These are phyloP conservation scores for Microdochium bolleyi DNA, from an alignment of 2,329 filamentous ascomycete genomes.

Conservation along the genomic window DNA sequence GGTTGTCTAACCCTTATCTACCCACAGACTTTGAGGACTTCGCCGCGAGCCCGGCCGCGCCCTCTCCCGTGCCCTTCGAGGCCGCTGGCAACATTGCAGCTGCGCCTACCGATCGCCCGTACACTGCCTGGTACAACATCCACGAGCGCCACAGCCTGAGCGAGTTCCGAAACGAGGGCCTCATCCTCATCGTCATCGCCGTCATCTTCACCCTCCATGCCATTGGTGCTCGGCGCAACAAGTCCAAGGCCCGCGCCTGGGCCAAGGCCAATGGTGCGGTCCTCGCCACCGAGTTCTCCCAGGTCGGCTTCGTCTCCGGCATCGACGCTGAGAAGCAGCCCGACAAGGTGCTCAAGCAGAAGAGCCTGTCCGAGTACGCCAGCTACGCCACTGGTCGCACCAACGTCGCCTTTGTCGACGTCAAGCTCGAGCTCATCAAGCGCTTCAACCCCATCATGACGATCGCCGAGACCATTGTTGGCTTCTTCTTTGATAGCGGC, in stretches of 20 bases:
- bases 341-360: slow-evolving; percentile 69
- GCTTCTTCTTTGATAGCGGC: slow-evolving; percentile 76
- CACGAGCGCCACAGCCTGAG: slow-evolving; percentile 79
- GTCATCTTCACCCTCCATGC: slow-evolving; percentile 73
- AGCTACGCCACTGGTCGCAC: slow-evolving; percentile 86
- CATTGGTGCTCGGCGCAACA: slow-evolving; percentile 74
- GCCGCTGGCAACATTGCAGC: slow-evolving; percentile 34
- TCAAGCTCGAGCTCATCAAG: slow-evolving; percentile 75
- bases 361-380: slow-evolving; percentile 76
- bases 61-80: slow-evolving; percentile 43
- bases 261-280: slow-evolving; percentile 63
- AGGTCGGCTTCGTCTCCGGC: slow-evolving; percentile 69
- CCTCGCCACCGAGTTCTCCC: slow-evolving; percentile 74
- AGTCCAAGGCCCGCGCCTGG: slow-evolving; percentile 73
- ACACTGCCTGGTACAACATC: slow-evolving; percentile 93
- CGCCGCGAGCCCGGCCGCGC: slow-evolving; percentile 61
- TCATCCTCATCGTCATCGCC: slow-evolving; percentile 69
- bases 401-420: slow-evolving; percentile 86
- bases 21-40: slow-evolving; percentile 86
- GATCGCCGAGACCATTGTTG: slow-evolving; percentile 55
- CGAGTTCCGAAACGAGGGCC: slow-evolving; percentile 83
- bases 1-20: slow-evolving; percentile 16
- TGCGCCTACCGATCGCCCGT: slow-evolving; percentile 50
- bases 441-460: slow-evolving; percentile 71
- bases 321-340: slow-evolving; percentile 38